These are phyloP conservation scores for Malassezia sympodialis DNA, from an alignment of 1,284 basidiomycete genomes.

Conservation along the genomic window DNA sequence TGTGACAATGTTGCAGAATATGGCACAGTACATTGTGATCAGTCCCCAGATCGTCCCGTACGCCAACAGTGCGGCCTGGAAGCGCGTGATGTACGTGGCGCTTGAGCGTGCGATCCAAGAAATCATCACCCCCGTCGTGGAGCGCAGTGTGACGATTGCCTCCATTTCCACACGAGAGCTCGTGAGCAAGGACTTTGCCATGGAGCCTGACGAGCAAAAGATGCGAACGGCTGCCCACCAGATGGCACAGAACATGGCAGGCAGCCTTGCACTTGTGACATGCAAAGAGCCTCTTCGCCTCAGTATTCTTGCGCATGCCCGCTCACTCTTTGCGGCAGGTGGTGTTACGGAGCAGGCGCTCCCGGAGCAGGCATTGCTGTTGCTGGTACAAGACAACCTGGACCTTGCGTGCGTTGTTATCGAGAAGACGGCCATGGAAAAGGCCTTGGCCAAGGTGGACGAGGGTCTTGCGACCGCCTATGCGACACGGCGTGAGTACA, in stretches of 20 bases:
- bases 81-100: slow-evolving; percentile 79
- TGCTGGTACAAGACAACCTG: slow-evolving; percentile 84
- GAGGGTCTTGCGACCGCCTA: slow-evolving; percentile 75
- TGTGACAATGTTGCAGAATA: slow-evolving; percentile 61
- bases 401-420: slow-evolving; percentile 89
- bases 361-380: slow-evolving; percentile 57
- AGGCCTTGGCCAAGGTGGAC: slow-evolving; percentile 88
- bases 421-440: slow-evolving; percentile 95
- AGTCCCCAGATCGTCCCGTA: slow-evolving; percentile 58
- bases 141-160: slow-evolving; percentile 97
- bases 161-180: slow-evolving; percentile 94
- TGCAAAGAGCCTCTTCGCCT: slow-evolving; percentile 95
- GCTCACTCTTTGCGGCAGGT: slow-evolving; percentile 60
- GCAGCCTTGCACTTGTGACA: slow-evolving; percentile 89
- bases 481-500: slow-evolving; percentile 66
- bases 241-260: slow-evolving; percentile 94
- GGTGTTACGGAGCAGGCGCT: slow-evolving; percentile 49
- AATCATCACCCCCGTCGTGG: slow-evolving; percentile 95
- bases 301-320: slow-evolving; percentile 81
- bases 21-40: slow-evolving; percentile 68
- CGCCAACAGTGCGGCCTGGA: slow-evolving; percentile 70
- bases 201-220: slow-evolving; percentile 81
- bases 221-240: slow-evolving; percentile 82
- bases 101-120: slow-evolving; percentile 92
- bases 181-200: slow-evolving; percentile 91